Evolutionary conservation across 345 rosid species (phyloP), one percentile per base, ranked within the genome.

Genomic region (Litchi chinensis): DNA sequence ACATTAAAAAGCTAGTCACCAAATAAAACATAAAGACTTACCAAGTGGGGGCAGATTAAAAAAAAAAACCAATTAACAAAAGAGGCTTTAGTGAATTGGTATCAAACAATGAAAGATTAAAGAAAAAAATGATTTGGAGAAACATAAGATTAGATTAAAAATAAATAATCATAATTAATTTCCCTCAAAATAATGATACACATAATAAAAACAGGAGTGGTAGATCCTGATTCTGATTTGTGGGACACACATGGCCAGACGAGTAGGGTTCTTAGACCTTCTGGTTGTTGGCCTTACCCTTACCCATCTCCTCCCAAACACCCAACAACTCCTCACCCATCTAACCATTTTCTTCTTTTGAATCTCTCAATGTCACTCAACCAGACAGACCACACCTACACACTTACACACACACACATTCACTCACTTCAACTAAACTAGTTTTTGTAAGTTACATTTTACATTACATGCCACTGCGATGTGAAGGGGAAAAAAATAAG

Each of bases 171-270:
- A 78, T 68, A 76, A 43, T 70, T 16, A 22, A 52, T 24, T 22
- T 63, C 43, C 11, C 44, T 52, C n/a, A 56, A 72, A 59, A 39
- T 50, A 71, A 59, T 43, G 57, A 82, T 79, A 82, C 81, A 81
- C 76, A 85, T 68, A 80, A 32, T 73, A 82, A 15, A 70, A 84
- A 84, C 82, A 84, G 75, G 44, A 70, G 71, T 2, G 81, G 78
- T 71, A 86, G 91, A 90, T 93, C 93, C 88, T 79, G 84, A 76
- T 85, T 82, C 83, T 78, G 90, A 93, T 91, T 82, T 84, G 85
- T 79, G 72, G 93, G 95, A 85, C 87, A 94, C 92, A 88, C 89
- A 74, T 73, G 64, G 83, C 79, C 85, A 82, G 84, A 82, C 89
- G 88, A 73, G 82, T 68, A 82, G 71, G 84, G 79, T 76, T 73